These are phyloP conservation scores for Platanthera guangdongensis DNA, from an alignment of 106 monocot species.

Conservation along the genomic window DNA sequence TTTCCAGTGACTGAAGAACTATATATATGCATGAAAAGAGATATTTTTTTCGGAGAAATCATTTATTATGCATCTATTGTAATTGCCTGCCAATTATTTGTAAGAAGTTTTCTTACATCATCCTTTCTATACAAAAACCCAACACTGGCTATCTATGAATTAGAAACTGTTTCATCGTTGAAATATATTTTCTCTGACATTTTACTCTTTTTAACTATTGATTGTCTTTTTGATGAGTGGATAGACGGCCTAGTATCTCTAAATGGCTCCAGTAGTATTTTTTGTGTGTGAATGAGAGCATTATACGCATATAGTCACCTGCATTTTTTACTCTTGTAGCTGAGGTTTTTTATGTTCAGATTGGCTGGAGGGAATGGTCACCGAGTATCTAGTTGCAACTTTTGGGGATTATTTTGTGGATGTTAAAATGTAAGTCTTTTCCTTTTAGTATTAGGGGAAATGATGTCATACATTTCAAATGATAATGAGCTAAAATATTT, in stretches of 20 bases:
- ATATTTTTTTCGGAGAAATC: too few relatives aligned
- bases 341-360: slow-evolving; percentile 25
- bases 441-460: background rate
- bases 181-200: too few relatives aligned
- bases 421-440: slow-evolving; percentile 78
- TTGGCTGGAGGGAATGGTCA: slow-evolving; percentile 66
- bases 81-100: too few relatives aligned
- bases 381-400: slow-evolving; percentile 70
- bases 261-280: background rate
- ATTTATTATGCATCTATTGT: too few relatives aligned
- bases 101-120: too few relatives aligned
- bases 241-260: background rate
- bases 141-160: too few relatives aligned
- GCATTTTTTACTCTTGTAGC: slow-evolving; percentile 2
- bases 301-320: background rate
- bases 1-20: too few relatives aligned
- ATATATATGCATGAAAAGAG: too few relatives aligned
- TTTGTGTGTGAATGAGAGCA: background rate
- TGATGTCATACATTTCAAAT: background rate
- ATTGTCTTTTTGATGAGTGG: background rate
- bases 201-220: background rate
- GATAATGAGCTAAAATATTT: background rate
- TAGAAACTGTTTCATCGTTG: too few relatives aligned
- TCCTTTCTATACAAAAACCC: too few relatives aligned
- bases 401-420: slow-evolving; percentile 90